A percentile compares a stretch with the other conserved stretches of the same genome.
These are phyloP conservation scores for Auriscalpium vulgare DNA, from an alignment of 768 basidiomycete genomes.

Conservation along the genomic window DNA sequence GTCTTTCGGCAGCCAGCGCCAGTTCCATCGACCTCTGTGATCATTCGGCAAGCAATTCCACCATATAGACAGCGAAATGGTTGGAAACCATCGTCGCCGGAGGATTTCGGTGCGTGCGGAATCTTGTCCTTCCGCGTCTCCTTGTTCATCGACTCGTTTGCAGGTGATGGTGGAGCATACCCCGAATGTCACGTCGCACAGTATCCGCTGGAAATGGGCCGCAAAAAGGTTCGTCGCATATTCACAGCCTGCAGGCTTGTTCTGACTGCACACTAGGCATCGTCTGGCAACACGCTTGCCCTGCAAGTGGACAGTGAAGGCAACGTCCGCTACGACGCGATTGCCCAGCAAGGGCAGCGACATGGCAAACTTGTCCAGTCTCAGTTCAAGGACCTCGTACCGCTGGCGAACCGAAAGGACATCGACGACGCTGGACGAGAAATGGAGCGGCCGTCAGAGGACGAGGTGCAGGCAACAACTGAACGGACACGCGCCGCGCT, in stretches of 20 bases:
- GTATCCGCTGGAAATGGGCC: slow-evolving; percentile 92
- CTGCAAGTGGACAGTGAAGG: slow-evolving; percentile 96
- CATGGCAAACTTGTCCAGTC: slow-evolving; percentile 83
- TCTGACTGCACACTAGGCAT: slow-evolving; percentile 42
- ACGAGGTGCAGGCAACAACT: slow-evolving; percentile 84
- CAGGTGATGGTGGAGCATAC: slow-evolving; percentile 80
- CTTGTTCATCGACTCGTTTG: slow-evolving; percentile 1
- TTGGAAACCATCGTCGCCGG: slow-evolving; percentile 79
- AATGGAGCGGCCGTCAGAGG: slow-evolving; percentile 93
- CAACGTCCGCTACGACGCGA: slow-evolving; percentile 94
- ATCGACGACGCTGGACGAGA: slow-evolving; percentile 59
- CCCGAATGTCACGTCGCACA: slow-evolving; percentile 97
- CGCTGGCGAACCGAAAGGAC: slow-evolving; percentile 83
- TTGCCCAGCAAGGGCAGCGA: slow-evolving; percentile 91
- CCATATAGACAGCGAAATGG: slow-evolving; percentile 79
- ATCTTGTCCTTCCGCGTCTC: slow-evolving; percentile 4
- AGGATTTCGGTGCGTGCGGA: slow-evolving; percentile 68
- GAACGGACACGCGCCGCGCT: slow-evolving; percentile 87
- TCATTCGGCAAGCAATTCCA: slow-evolving; percentile 52
- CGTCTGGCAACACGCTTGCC: slow-evolving; percentile 90
- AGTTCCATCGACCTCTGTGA: slow-evolving; percentile 30
- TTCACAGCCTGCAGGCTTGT: background rate
- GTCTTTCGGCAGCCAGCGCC: slow-evolving; percentile 28
- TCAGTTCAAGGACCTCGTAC: slow-evolving; percentile 96
- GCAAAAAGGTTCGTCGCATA: slow-evolving; percentile 68